These are phyloP conservation scores for Globisporangium nagaii DNA, from an alignment of 352 stramenopile genomes.

Conservation along the genomic window DNA sequence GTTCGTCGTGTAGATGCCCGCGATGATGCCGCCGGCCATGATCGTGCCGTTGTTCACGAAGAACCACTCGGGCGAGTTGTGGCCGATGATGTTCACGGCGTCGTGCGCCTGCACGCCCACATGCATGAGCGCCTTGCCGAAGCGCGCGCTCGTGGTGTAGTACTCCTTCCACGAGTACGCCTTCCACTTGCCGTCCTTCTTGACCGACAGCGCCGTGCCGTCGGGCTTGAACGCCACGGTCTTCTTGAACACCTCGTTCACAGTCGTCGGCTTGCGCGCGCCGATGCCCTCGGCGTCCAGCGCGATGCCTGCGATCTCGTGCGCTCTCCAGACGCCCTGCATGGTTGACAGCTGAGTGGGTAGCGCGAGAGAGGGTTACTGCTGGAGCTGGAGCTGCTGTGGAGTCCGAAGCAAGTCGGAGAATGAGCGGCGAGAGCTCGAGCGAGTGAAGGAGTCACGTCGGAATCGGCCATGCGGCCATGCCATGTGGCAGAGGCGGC, in stretches of 20 bases:
- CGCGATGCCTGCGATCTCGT: conserved; percentile 4
- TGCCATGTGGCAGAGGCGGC: no score
- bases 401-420: conserved; percentile 5
- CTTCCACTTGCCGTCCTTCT: conserved; percentile 35
- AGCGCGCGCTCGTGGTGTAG: conserved; percentile 52
- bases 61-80: conserved; percentile 86
- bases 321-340: conserved; percentile 7
- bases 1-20: conserved; percentile 86
- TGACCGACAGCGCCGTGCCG: conserved; percentile 31
- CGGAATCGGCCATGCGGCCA: no score
- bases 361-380: not conserved
- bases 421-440: conserved; percentile 9
- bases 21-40: conserved; percentile 67
- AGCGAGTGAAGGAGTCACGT: not conserved
- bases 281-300: conserved; percentile 16
- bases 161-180: conserved; percentile 71
- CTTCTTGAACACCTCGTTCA: conserved; percentile 32
- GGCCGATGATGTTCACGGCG: conserved; percentile 75
- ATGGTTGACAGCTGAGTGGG: not conserved
- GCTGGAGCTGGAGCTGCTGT: not conserved
- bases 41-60: conserved; percentile 77
- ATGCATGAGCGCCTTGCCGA: conserved; percentile 71
- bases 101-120: conserved; percentile 67
- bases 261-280: conserved; percentile 26
- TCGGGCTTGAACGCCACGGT: conserved; percentile 21